Conservation (phyloP, 2,329 filamentous ascomycete species). For the Dothistroma septosporum region DNA sequence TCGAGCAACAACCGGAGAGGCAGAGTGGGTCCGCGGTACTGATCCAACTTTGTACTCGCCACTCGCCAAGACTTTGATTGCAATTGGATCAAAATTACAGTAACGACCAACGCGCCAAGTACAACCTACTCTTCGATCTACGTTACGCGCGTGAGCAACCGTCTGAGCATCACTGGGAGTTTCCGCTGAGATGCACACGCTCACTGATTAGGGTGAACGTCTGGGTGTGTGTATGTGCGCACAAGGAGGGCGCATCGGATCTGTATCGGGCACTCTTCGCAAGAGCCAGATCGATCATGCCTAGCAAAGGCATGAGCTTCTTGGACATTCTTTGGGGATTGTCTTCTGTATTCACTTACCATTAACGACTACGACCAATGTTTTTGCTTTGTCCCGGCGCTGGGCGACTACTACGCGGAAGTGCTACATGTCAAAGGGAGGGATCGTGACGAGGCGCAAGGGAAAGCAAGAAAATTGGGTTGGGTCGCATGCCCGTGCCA, state of each 20-base stretch:
- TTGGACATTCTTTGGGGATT: slow-evolving; percentile 5
- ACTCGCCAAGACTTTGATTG: neutral
- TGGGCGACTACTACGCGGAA: too few relatives aligned
- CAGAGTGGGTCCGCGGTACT: slow-evolving; percentile 14
- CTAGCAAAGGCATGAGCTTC: slow-evolving; percentile 1
- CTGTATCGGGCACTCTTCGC: neutral
- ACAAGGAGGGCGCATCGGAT: neutral
- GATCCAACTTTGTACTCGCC: neutral
- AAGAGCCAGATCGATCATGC: neutral
- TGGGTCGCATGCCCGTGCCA: neutral
- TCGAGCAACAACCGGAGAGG: slow-evolving; percentile 20
- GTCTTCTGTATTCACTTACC: neutral
- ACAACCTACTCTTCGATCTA: neutral
- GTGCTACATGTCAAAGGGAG: neutral
- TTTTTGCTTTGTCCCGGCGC: neutral
- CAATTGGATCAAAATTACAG: slow-evolving; percentile 1
- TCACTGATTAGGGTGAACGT: neutral
- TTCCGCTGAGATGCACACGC: neutral
- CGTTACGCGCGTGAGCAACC: neutral
- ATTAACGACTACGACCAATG: neutral
- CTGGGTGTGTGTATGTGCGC: neutral
- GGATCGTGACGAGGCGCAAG: neutral
- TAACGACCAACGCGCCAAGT: slow-evolving; percentile 1
- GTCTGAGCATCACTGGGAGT: neutral
- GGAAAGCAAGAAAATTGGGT: neutral